Evolutionary conservation across 148 eudicot species (phyloP), one percentile per base, ranked within the genome.

Genomic region (Spergularia marina): DNA sequence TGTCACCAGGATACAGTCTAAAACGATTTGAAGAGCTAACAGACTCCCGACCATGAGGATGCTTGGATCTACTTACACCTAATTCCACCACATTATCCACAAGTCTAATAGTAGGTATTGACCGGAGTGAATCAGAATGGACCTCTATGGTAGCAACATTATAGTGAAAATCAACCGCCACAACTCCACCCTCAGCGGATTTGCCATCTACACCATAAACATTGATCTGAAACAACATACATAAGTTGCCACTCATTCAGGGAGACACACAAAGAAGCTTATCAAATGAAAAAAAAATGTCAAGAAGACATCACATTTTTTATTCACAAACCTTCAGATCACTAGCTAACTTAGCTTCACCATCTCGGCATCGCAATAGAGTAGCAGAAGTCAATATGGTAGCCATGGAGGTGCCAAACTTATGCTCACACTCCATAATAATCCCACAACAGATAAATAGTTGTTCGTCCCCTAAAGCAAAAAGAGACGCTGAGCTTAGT

Each of bases 371-470:
- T 40, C 53, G 65, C 25, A 72, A 40, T 36, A 58, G 65, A n/a
- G 49, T 57, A 15, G 75, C 65, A 21, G 75, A 72, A 17, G 75
- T 58, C 36, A 57, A 40, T 25, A 72, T 57, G 3, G 75, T 72
- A 40, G 53, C 65, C 12, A 58, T 10, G 11, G 44, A 72, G 47
- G 54, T 12, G 17, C 16, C 75, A 53, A 20, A 58, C n/a, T 51
- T 40, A 72, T 12, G 7, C 6, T 57, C 75, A 57, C 65, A 72
- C 65, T 58, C 75, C 64, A 72, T 72, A 44, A 72, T 72, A 25
- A 72, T 12, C 64, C 75, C 75, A 40, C 53, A 56, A 21, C 65
- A 72, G 8, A 72, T 72, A 72, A 57, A 72, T 18, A 72, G 41
- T 20, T 57, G 30, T 40, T 72, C 6, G n/a, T 72, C 75, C 40